Percentiles rank a stretch among this genome's conserved stretches.
These are phyloP conservation scores for Baorangia bicolor DNA, from an alignment of 768 basidiomycete genomes.

Conservation along the genomic window DNA sequence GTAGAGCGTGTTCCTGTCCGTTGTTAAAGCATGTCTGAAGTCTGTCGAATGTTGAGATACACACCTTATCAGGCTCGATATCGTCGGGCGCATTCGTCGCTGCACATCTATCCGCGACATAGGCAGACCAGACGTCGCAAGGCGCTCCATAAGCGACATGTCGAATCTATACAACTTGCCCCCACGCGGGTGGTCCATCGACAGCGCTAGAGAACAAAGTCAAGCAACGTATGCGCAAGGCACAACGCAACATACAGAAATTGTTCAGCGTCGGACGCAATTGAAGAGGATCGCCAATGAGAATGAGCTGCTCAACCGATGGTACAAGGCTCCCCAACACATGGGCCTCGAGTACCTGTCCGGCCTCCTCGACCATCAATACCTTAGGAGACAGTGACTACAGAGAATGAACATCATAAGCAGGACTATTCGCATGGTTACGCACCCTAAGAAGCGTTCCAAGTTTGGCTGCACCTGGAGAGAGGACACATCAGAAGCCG, in stretches of 20 bases:
- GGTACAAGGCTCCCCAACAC: constrained; percentile 62
- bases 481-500: neutral
- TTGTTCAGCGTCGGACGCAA: constrained; percentile 67
- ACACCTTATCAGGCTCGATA: constrained; percentile 49
- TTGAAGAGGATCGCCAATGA: constrained; percentile 80
- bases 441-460: constrained; percentile 54
- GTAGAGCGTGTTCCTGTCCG: constrained; percentile 55
- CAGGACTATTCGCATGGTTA: neutral
- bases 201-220: constrained; percentile 47
- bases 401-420: neutral
- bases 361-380: constrained; percentile 76
- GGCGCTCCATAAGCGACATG: constrained; percentile 74
- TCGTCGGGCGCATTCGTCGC: constrained; percentile 70
- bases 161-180: constrained; percentile 61
- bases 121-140: constrained; percentile 51
- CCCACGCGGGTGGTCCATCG: constrained; percentile 64
- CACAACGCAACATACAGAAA: constrained; percentile 42
- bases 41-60: neutral
- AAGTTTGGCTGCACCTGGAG: constrained; percentile 65
- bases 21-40: neutral
- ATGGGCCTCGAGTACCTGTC: constrained; percentile 80
- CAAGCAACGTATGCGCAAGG: neutral
- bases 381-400: constrained; percentile 61
- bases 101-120: constrained; percentile 76
- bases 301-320: constrained; percentile 69